A percentile compares a stretch with the other conserved stretches of the same genome.
phyloP scores from a whole-genome alignment of 371 early-diverging fungal species.

The Pancytospora philotis region DNA sequence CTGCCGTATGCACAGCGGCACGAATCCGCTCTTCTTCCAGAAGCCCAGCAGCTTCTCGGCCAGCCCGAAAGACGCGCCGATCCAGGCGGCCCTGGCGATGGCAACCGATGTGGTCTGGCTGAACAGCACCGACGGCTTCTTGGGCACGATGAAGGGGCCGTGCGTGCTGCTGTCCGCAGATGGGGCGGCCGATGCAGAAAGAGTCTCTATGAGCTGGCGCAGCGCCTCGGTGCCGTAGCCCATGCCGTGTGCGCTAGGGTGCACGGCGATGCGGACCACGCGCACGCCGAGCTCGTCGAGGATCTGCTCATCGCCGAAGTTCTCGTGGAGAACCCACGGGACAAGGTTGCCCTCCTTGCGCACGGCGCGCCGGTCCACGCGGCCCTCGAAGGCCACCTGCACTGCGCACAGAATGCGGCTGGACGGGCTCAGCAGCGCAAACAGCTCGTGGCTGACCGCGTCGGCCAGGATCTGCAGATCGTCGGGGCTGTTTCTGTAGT shows the following conservation, averaged over 20 bases:
- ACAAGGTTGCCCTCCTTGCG: conserved; percentile 86
- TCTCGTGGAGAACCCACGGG: conserved; percentile 84
- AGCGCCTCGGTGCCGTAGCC: conserved; percentile 75
- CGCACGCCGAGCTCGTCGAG: conserved; percentile 80
- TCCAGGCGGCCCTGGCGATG: conserved; percentile 69
- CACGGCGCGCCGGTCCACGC: conserved; percentile 64
- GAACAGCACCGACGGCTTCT: conserved; percentile 74
- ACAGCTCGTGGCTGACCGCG: conserved; percentile 88
- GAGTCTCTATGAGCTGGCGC: neutral
- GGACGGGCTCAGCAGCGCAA: conserved; percentile 80
- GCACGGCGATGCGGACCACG: conserved; percentile 96
- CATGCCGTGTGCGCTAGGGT: conserved; percentile 88
- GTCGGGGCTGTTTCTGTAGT: conserved; percentile 97
- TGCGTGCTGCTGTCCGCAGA: too few relatives aligned
- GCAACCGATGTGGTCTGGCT: conserved; percentile 67
- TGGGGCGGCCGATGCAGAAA: too few relatives aligned
- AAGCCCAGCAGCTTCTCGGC: conserved; percentile 77
- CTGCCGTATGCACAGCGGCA: conserved; percentile 85
- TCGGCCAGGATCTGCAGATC: conserved; percentile 92
- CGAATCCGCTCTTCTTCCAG: conserved; percentile 80
- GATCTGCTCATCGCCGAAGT: conserved; percentile 88
- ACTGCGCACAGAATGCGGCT: conserved; percentile 76
- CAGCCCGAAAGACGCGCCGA: conserved; percentile 89
- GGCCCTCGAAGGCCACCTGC: conserved; percentile 76
- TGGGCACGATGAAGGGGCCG: conserved; percentile 70